Evolutionary conservation across 371 early-diverging fungal genomes (phyloP).

Genomic region (Mortierella sp.): DNA sequence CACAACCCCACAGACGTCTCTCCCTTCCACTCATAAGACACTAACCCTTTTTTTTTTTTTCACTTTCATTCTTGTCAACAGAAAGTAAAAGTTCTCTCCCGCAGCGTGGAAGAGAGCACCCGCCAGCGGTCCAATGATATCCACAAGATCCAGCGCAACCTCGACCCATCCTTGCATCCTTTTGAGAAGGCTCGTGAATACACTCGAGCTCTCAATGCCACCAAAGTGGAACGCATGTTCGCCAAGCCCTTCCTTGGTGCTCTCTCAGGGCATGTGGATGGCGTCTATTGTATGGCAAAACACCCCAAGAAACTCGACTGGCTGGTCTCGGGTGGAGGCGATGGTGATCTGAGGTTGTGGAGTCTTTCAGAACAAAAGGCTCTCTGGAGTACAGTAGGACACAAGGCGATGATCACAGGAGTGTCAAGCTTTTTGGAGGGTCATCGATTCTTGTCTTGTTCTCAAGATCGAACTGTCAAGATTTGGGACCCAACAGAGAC

Average conservation of each 20-base stretch:
- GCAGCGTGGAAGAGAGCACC: slow-evolving; percentile 80
- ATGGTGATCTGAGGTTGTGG: slow-evolving; percentile 95
- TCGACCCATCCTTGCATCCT: slow-evolving; percentile 94
- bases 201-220: slow-evolving; percentile 95
- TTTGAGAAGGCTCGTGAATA: slow-evolving; percentile 98
- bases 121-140: slow-evolving; percentile 91
- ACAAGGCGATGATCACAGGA: slow-evolving; percentile 85
- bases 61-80: too few relatives aligned
- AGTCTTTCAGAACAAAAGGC: slow-evolving; percentile 76
- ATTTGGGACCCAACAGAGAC: slow-evolving; percentile 74
- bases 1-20: too few relatives aligned
- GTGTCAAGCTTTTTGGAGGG: slow-evolving; percentile 74
- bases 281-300: slow-evolving; percentile 95
- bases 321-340: slow-evolving; percentile 91
- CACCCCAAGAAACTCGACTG: slow-evolving; percentile 85
- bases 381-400: slow-evolving; percentile 79
- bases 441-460: slow-evolving; percentile 84
- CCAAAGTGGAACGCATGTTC: slow-evolving; percentile 97
- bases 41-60: not conserved
- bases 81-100: slow-evolving; percentile 92
- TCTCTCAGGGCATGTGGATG: slow-evolving; percentile 93
- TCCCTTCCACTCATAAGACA: too few relatives aligned
- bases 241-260: slow-evolving; percentile 98
- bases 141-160: slow-evolving; percentile 89
- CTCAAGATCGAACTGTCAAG: slow-evolving; percentile 89